Evolutionary conservation across 345 rosid genomes (phyloP), one percentile per base, ranked within the genome.

Genomic region (Aethionema arabicum): DNA sequence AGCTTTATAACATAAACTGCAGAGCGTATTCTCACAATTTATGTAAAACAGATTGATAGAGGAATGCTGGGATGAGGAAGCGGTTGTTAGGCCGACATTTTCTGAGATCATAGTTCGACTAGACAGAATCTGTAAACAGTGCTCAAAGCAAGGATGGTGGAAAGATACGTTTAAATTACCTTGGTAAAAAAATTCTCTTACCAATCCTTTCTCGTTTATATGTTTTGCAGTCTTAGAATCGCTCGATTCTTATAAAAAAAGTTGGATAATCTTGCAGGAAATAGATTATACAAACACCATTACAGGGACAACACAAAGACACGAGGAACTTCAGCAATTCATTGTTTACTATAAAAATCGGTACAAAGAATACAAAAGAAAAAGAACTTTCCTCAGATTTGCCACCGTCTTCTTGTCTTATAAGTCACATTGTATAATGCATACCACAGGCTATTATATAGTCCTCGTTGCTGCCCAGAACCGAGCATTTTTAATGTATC

Each of bases 101-200:
- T 80, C 90, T 2, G 95, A 93, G 78, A 85, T 93, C 72, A 87
- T 93, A 29, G 80, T 83, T 40, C 87, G 99, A 63, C 67, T 93
- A 81, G 83, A 83, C 70, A 87, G 38, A 73, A 82, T 93, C 63
- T 77, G 74, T 56, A 21, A 60, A 47, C 69, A 76, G 44, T 78
- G 96, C 75, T 83, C 97, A 63, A 90, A 80, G 65, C 97, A 85
- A 5, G 95, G 91, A 45, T 78, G 90, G 99, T 93, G 95, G 99
- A 93, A 87, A 73, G 97, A 93, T 52, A 79, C 95, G 41, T 89
- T 93, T 77, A 93, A 84, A 82, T 88, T 93, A 72, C 97, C 91
- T 47, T 90, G 99, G 99, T 93, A 90, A 45, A 41, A 69, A 41
- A 11, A 49, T 43, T 37, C 51, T 37, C 65, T 43, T 52, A 39